Conservation (phyloP, 768 basidiomycete genomes). For the Suillus cothurnatus region DNA sequence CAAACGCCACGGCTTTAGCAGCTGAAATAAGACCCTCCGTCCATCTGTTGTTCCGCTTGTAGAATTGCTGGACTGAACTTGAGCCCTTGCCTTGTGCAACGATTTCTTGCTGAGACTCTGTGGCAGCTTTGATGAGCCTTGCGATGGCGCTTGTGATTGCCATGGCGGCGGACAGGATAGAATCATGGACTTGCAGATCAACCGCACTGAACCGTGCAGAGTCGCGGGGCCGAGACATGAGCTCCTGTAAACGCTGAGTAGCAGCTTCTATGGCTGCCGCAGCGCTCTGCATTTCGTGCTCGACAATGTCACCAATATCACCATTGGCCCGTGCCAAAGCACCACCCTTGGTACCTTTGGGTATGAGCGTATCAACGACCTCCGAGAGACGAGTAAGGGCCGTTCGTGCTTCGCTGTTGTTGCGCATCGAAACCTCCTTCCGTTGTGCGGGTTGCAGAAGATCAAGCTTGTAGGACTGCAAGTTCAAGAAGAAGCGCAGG, state of each 20-base stretch:
- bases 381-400: constrained; percentile 87
- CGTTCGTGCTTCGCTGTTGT: constrained; percentile 82
- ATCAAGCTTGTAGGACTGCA: constrained; percentile 95
- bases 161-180: constrained; percentile 90
- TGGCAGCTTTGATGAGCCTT: constrained; percentile 93
- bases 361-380: constrained; percentile 81
- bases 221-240: constrained; percentile 91
- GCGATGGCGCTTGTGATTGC: constrained; percentile 96
- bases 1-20: constrained; percentile 96
- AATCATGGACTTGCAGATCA: constrained; percentile 96
- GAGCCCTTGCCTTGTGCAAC: constrained; percentile 94
- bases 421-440: constrained; percentile 86
- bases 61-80: constrained; percentile 92
- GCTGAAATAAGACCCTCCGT: constrained; percentile 99
- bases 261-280: constrained; percentile 93
- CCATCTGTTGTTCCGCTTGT: constrained; percentile 99
- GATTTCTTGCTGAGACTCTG: constrained; percentile 98
- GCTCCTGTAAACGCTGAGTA: constrained; percentile 84
- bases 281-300: constrained; percentile 94
- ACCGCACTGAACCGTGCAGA: constrained; percentile 85
- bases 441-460: constrained; percentile 71
- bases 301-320: constrained; percentile 94
- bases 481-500: constrained; percentile 89
- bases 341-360: constrained; percentile 75
- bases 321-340: constrained; percentile 79